These are phyloP conservation scores for Cetraspora pellucida DNA, from an alignment of 192 early-diverging fungal genomes.

Conservation along the genomic window DNA sequence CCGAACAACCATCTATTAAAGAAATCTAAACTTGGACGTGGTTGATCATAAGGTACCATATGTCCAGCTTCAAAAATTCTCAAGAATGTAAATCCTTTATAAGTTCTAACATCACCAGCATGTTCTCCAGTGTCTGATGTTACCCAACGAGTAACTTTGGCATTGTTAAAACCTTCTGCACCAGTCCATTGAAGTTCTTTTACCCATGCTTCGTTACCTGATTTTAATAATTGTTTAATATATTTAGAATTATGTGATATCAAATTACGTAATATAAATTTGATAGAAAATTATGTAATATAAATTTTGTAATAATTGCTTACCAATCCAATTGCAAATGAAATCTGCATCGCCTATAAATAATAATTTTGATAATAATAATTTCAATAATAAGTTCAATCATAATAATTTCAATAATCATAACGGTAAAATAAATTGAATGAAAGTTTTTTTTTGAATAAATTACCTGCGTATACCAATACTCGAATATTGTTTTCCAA, in stretches of 20 bases:
- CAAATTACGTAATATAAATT: not conserved
- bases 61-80: constrained; percentile 86
- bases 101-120: constrained; percentile 69
- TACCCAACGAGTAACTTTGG: constrained; percentile 72
- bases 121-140: constrained; percentile 53
- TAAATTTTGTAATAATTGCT: not conserved
- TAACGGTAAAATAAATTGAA: too few relatives aligned
- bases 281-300: not conserved
- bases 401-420: too few relatives aligned
- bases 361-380: not conserved
- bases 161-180: constrained; percentile 65
- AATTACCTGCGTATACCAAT: constrained; percentile 73
- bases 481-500: constrained; percentile 82
- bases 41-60: constrained; percentile 95
- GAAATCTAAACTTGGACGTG: constrained; percentile 78
- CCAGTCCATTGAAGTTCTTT: constrained; percentile 85
- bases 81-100: constrained; percentile 81
- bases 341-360: constrained; percentile 84
- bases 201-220: constrained; percentile 91
- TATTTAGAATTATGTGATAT: not conserved
- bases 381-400: too few relatives aligned
- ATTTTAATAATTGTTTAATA: constrained; percentile 38
- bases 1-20: constrained; percentile 77
- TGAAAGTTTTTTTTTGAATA: not conserved
- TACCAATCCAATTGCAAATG: constrained; percentile 86